Evolutionary conservation across 106 monocot species (phyloP).

Genomic region (Chionographis japonica): DNA sequence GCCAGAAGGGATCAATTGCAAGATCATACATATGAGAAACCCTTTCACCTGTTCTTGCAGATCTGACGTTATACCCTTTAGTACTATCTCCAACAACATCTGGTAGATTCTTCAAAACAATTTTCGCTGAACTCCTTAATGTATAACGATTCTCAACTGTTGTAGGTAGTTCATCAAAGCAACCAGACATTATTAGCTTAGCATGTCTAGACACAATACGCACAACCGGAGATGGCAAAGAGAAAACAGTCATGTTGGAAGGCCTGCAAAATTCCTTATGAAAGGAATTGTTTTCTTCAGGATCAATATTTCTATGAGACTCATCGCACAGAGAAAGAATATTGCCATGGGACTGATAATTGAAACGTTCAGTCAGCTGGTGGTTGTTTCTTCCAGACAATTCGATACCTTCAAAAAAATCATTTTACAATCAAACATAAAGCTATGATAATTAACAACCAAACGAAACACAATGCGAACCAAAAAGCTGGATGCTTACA

Average conservation of each 20-base stretch:
- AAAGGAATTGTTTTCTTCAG: slow-evolving; percentile 11
- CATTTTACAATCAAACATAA: not conserved
- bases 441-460: not conserved
- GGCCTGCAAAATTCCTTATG: slow-evolving; percentile 5
- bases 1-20: slow-evolving; percentile 76
- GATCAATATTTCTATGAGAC: slow-evolving; percentile 7
- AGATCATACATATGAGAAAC: slow-evolving; percentile 12
- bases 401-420: slow-evolving; percentile 14
- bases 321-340: slow-evolving; percentile 14
- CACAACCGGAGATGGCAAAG: slow-evolving; percentile 33
- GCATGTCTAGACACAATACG: slow-evolving; percentile 32
- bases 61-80: not conserved
- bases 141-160: slow-evolving; percentile 3
- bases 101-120: not conserved
- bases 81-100: slow-evolving; percentile 5
- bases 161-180: not conserved
- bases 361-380: not conserved
- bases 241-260: not conserved
- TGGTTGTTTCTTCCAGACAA: slow-evolving; percentile 1
- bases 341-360: slow-evolving; percentile 9
- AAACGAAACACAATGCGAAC: not conserved
- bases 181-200: slow-evolving; percentile 21
- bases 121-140: not conserved
- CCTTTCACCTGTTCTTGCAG: slow-evolving; percentile 2
- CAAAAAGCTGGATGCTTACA: not conserved